A percentile compares a stretch with the other conserved stretches of the same genome.
Evolutionary conservation across 2,329 filamentous ascomycete species (phyloP).

Genomic region (Aspergillaceae sp.): DNA sequence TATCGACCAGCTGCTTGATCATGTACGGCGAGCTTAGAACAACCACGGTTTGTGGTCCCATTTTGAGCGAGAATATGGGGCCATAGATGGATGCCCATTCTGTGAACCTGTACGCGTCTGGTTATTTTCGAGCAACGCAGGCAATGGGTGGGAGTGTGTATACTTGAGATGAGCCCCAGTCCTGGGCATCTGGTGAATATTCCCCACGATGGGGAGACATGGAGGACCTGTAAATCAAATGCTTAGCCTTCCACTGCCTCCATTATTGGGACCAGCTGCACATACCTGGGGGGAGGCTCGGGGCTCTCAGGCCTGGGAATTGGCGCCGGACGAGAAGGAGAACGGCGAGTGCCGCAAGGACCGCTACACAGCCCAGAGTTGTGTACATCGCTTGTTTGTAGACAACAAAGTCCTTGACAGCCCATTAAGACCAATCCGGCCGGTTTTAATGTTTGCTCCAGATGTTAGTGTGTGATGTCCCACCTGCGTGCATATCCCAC

Average conservation of each 20-base stretch:
- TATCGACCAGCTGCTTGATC: conserved; percentile 40
- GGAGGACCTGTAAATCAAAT: conserved; percentile 25
- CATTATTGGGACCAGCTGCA: background rate
- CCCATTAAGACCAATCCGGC: too few species aligned
- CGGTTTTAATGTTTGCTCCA: too few species aligned
- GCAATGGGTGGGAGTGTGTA: background rate
- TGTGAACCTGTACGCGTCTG: background rate
- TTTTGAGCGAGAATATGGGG: conserved; percentile 37
- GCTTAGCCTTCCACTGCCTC: too few species aligned
- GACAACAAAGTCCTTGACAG: too few species aligned
- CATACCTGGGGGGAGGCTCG: background rate
- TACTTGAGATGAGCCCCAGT: conserved; percentile 23
- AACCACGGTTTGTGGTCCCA: conserved; percentile 33
- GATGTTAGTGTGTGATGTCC: too few species aligned
- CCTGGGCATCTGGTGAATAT: conserved; percentile 32
- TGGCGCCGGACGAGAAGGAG: too few species aligned
- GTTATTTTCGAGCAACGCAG: background rate
- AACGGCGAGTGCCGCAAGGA: too few species aligned
- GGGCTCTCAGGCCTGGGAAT: too few species aligned
- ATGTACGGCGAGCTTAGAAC: conserved; percentile 35
- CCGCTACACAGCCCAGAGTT: too few species aligned
- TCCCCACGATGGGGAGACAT: conserved; percentile 37
- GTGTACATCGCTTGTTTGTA: too few species aligned
- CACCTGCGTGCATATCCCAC: too few species aligned
- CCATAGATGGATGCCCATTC: conserved; percentile 39